phyloP scores from a whole-genome alignment of 2,329 filamentous ascomycete genomes.

The Aspergillus oerlinghausenensis region DNA sequence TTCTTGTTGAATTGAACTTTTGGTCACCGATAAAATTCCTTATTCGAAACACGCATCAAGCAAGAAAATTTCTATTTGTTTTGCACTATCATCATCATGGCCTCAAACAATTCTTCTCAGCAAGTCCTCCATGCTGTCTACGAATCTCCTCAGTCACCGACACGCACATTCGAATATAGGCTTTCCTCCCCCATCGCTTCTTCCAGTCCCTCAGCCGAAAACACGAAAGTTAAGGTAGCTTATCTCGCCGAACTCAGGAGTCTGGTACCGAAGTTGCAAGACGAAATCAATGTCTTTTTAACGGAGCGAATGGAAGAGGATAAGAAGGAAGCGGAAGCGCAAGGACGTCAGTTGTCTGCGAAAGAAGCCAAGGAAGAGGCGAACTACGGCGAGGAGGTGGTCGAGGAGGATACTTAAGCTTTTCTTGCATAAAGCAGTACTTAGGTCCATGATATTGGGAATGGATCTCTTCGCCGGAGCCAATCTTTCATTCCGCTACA shows the following conservation, averaged over 20 bases:
- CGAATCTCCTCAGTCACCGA: slow-evolving; percentile 23
- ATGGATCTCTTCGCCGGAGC: background rate
- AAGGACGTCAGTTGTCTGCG: slow-evolving; percentile 32
- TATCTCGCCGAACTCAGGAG: slow-evolving; percentile 51
- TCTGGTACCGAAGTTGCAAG: slow-evolving; percentile 50
- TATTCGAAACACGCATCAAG: background rate
- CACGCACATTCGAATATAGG: slow-evolving; percentile 30
- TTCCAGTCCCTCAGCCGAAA: slow-evolving; percentile 13
- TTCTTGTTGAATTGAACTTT: background rate
- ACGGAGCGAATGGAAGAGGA: slow-evolving; percentile 61
- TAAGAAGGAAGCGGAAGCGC: slow-evolving; percentile 39
- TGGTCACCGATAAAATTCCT: background rate
- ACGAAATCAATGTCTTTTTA: slow-evolving; percentile 55
- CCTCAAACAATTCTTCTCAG: slow-evolving; percentile 6
- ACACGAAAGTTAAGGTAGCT: slow-evolving; percentile 44
- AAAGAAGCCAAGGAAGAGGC: slow-evolving; percentile 45
- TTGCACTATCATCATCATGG: slow-evolving; percentile 4
- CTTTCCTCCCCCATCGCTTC: slow-evolving; percentile 21
- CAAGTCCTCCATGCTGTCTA: slow-evolving; percentile 23
- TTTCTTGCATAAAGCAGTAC: slow-evolving; percentile 12
- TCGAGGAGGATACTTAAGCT: slow-evolving; percentile 57
- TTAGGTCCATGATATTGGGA: background rate
- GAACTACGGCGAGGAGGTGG: slow-evolving; percentile 78
- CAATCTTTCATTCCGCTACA: background rate
- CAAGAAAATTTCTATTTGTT: background rate